Evolutionary conservation across 2,329 filamentous ascomycete species (phyloP).

Genomic region (Exophiala sideris): DNA sequence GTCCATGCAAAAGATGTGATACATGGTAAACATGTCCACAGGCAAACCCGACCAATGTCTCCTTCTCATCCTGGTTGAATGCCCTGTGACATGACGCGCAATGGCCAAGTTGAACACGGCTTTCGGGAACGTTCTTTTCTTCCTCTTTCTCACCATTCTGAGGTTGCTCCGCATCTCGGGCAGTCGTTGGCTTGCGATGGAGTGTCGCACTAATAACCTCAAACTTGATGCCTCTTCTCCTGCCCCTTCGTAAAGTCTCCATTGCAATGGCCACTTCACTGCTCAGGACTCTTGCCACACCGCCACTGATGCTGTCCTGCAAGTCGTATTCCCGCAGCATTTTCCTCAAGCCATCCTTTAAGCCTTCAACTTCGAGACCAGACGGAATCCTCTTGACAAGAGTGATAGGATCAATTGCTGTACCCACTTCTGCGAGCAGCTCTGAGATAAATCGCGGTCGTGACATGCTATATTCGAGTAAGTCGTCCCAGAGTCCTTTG

Average conservation of each 20-base stretch:
- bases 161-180: neutral
- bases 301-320: conserved; percentile 85
- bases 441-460: conserved; percentile 92
- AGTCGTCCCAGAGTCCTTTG: conserved; percentile 88
- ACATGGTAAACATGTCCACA: conserved; percentile 68
- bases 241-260: conserved; percentile 72
- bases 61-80: conserved; percentile 42
- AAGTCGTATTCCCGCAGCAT: conserved; percentile 96
- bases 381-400: conserved; percentile 88
- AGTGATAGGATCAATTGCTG: conserved; percentile 85
- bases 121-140: conserved; percentile 2
- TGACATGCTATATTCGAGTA: conserved; percentile 95
- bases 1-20: conserved; percentile 53
- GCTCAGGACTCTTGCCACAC: conserved; percentile 79
- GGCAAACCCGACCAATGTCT: conserved; percentile 62
- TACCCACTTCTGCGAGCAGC: conserved; percentile 88
- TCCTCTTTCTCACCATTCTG: neutral
- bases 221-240: conserved; percentile 84
- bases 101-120: conserved; percentile 16
- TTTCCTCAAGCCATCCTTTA: conserved; percentile 80
- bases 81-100: conserved; percentile 23
- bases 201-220: conserved; percentile 51
- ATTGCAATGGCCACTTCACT: conserved; percentile 86
- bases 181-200: conserved; percentile 1
- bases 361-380: conserved; percentile 84